These are phyloP conservation scores for Lactifluus volemus DNA, from an alignment of 768 basidiomycete genomes.

Conservation along the genomic window DNA sequence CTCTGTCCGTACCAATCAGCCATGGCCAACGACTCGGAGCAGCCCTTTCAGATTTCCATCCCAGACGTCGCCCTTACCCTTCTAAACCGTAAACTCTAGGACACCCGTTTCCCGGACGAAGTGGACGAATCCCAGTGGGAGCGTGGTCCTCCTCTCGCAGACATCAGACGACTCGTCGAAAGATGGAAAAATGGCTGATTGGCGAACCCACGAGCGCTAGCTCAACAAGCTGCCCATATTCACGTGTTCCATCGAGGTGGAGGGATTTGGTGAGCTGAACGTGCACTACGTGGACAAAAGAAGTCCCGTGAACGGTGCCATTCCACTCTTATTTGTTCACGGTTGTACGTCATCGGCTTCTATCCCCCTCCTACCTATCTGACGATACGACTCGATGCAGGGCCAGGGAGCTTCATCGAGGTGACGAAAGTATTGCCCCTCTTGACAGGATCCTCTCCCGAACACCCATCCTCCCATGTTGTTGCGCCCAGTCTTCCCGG, in stretches of 20 bases:
- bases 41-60: slow-evolving; percentile 27
- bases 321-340: slow-evolving; percentile 25
- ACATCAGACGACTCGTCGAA: no score
- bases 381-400: slow-evolving; percentile 23
- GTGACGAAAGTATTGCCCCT: slow-evolving; percentile 48
- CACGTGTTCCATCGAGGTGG: slow-evolving; percentile 27
- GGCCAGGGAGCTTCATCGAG: slow-evolving; percentile 57
- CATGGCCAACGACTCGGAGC: background rate
- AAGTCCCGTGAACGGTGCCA: slow-evolving; percentile 19
- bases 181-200: slow-evolving; percentile 13
- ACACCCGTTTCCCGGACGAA: no score
- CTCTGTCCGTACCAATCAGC: background rate
- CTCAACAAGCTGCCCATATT: slow-evolving; percentile 29
- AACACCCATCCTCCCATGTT: slow-evolving; percentile 53
- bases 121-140: no score
- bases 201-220: slow-evolving; percentile 24
- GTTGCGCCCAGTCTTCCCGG: slow-evolving; percentile 52
- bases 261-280: slow-evolving; percentile 26
- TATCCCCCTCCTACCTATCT: background rate
- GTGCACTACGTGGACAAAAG: slow-evolving; percentile 29
- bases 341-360: slow-evolving; percentile 12
- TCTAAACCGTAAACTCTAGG: no score
- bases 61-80: no score
- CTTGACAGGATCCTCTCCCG: slow-evolving; percentile 32
- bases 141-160: no score